Percentiles rank a stretch among this genome's conserved stretches.
Evolutionary conservation across 108 stramenopile genomes (phyloP).

Genomic region (Seminavis robusta): DNA sequence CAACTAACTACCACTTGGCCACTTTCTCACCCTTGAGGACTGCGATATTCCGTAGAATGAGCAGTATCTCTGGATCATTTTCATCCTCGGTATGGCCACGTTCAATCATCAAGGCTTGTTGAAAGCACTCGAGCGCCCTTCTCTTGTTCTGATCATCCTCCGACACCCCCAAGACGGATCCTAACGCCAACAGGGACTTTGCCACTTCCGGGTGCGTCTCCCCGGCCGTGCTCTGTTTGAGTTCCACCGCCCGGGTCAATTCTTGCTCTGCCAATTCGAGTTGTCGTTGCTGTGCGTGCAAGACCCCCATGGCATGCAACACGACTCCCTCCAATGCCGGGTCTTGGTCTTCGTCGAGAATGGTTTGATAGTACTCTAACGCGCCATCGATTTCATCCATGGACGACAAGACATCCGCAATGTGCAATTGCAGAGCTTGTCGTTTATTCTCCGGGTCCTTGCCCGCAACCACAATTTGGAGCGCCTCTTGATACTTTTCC

Average conservation of each 20-base stretch:
- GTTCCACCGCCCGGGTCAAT: constrained; percentile 20
- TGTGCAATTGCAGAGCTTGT: constrained; percentile 25
- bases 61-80: constrained; percentile 31
- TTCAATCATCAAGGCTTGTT: constrained; percentile 38
- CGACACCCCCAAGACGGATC: constrained; percentile 32
- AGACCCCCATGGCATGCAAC: constrained; percentile 36
- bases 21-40: constrained; percentile 30
- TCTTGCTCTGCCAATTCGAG: constrained; percentile 24
- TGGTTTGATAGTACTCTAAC: constrained; percentile 17
- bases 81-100: constrained; percentile 29
- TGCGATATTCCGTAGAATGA: constrained; percentile 36
- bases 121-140: constrained; percentile 40
- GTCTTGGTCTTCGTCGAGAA: not conserved
- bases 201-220: constrained; percentile 44
- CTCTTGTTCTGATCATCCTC: constrained; percentile 16
- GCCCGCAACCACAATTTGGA: constrained; percentile 24
- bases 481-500: constrained; percentile 41
- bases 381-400: constrained; percentile 27
- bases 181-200: constrained; percentile 35
- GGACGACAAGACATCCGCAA: constrained; percentile 32
- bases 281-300: constrained; percentile 29
- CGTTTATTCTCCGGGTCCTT: not conserved
- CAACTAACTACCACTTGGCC: too few species aligned
- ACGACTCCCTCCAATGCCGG: constrained; percentile 35
- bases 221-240: constrained; percentile 27